Evolutionary conservation across 257 asterid species (phyloP).

Genomic region (Salvia rosmarinus): DNA sequence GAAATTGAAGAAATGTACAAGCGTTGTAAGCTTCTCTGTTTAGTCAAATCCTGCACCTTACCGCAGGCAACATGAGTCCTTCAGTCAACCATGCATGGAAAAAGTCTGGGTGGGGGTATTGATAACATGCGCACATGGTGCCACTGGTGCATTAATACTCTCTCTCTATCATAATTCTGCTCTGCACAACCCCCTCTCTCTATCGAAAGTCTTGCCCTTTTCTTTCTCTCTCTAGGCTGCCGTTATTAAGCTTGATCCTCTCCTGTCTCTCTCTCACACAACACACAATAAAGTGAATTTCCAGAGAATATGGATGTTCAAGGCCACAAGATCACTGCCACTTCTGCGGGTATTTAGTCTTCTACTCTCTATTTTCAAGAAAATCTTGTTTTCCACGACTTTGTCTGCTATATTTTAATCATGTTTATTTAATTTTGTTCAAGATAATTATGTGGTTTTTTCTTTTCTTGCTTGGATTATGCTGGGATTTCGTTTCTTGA

Average conservation of each 20-base stretch:
- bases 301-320: slow-evolving; percentile 38
- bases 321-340: slow-evolving; percentile 38
- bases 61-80: slow-evolving; percentile 29
- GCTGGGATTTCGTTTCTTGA: slow-evolving; percentile 25
- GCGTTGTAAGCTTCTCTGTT: background rate
- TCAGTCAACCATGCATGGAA: slow-evolving; percentile 40
- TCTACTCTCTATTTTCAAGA: background rate
- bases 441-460: slow-evolving; percentile 15
- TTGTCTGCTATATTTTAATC: slow-evolving; percentile 13
- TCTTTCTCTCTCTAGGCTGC: slow-evolving; percentile 17
- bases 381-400: background rate
- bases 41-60: slow-evolving; percentile 25
- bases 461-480: slow-evolving; percentile 27
- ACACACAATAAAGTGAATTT: slow-evolving; percentile 19
- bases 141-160: slow-evolving; percentile 31
- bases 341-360: slow-evolving; percentile 35
- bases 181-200: background rate
- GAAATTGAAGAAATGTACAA: slow-evolving; percentile 15
- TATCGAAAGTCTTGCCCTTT: slow-evolving; percentile 24
- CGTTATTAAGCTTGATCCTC: slow-evolving; percentile 23
- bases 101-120: slow-evolving; percentile 38
- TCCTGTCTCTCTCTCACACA: slow-evolving; percentile 29
- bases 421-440: slow-evolving; percentile 17
- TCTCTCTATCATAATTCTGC: slow-evolving; percentile 26
- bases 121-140: slow-evolving; percentile 61